phyloP scores from a whole-genome alignment of 108 stramenopile genomes.

The Pseudonitzschia pungens region DNA sequence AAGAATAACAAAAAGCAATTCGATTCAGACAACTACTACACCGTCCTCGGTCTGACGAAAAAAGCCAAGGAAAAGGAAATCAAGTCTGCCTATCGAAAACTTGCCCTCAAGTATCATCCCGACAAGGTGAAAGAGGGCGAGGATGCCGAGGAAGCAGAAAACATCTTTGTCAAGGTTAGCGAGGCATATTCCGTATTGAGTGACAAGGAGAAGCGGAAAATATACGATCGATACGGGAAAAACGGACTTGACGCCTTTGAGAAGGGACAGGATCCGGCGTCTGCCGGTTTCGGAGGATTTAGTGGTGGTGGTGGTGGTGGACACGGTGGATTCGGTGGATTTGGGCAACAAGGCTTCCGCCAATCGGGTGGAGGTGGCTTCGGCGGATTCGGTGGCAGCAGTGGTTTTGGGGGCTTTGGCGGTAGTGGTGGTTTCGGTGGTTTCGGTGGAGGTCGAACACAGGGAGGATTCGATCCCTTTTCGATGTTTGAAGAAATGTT shows the following conservation, averaged over 20 bases:
- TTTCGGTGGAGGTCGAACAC: conserved; percentile 13
- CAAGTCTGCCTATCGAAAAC: conserved; percentile 62
- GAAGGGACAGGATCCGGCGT: conserved; percentile 67
- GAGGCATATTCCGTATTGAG: conserved; percentile 76
- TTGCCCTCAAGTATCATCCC: conserved; percentile 71
- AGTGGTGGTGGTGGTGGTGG: conserved; percentile 43
- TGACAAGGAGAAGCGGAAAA: conserved; percentile 80
- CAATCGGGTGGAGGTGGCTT: conserved; percentile 7
- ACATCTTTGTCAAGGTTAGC: conserved; percentile 68
- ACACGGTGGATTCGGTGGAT: conserved; percentile 27
- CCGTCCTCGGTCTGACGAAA: conserved; percentile 48
- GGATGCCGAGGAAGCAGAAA: conserved; percentile 58
- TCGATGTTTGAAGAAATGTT: conserved; percentile 76
- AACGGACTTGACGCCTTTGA: conserved; percentile 72
- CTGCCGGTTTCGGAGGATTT: conserved; percentile 55
- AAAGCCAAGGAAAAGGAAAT: conserved; percentile 57
- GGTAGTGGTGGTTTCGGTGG: conserved; percentile 11
- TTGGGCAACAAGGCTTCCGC: conserved; percentile 19
- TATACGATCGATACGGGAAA: conserved; percentile 84
- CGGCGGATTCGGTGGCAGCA: conserved; percentile 36
- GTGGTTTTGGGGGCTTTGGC: neutral
- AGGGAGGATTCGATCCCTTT: conserved; percentile 50
- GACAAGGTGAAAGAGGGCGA: conserved; percentile 66
- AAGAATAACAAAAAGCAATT: conserved; percentile 12
- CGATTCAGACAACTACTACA: conserved; percentile 51